These are phyloP conservation scores for Aspergillus flavus DNA, from an alignment of 2,329 filamentous ascomycete genomes.

Conservation along the genomic window DNA sequence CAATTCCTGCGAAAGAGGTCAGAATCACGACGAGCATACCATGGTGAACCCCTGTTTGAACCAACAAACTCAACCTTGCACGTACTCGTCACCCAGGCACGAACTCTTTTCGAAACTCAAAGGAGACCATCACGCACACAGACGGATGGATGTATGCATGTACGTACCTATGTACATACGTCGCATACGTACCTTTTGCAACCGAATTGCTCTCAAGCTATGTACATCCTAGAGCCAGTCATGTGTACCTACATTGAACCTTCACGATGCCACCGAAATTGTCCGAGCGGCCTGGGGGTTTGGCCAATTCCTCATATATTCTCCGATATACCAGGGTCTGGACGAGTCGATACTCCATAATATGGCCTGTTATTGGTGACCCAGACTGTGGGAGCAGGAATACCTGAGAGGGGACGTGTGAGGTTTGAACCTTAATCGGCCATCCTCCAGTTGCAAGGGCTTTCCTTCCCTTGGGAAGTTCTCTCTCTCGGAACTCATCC, in stretches of 20 bases:
- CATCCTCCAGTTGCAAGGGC: constrained; percentile 9
- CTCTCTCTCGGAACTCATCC: constrained; percentile 8
- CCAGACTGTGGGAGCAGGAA: constrained; percentile 5
- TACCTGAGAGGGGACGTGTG: constrained; percentile 10
- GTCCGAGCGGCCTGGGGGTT: neutral
- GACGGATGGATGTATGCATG: neutral
- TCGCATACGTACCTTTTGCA: neutral
- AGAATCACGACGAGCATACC: neutral
- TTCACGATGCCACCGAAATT: constrained; percentile 3
- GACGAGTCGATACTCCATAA: constrained; percentile 9
- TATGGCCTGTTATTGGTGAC: neutral
- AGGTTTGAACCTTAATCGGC: constrained; percentile 15
- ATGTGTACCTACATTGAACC: constrained; percentile 4
- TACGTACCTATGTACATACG: neutral
- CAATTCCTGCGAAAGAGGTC: neutral
- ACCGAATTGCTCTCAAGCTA: neutral
- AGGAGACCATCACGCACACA: neutral
- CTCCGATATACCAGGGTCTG: constrained; percentile 20
- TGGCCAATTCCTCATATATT: constrained; percentile 14
- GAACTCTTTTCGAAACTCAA: constrained; percentile 16
- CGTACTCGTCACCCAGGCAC: constrained; percentile 18
- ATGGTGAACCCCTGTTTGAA: constrained; percentile 12
- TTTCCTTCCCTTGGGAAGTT: constrained; percentile 1
- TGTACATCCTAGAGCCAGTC: neutral
- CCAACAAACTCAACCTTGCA: constrained; percentile 10